Conservation (phyloP, 352 stramenopile species). For the Phytophthora fragariae region DNA sequence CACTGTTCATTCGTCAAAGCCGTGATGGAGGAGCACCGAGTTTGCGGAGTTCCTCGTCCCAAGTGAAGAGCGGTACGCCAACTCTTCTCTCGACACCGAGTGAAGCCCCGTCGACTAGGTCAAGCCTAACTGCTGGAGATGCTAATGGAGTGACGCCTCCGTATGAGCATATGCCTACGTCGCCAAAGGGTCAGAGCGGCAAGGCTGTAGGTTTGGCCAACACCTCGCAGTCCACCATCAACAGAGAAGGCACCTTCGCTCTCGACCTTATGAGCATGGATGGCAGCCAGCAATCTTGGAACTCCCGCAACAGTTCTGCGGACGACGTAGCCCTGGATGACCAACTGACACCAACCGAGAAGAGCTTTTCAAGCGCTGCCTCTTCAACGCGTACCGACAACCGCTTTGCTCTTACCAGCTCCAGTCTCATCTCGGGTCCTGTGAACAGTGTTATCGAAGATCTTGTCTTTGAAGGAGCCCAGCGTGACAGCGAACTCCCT, state of each 20-base stretch:
- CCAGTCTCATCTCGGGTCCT: conserved; percentile 22
- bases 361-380: conserved; percentile 7
- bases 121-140: conserved; percentile 7
- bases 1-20: conserved; percentile 47
- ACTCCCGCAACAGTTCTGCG: not conserved
- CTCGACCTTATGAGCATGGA: conserved; percentile 29
- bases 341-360: conserved; percentile 14
- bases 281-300: conserved; percentile 8
- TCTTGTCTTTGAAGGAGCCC: conserved; percentile 21
- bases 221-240: conserved; percentile 17
- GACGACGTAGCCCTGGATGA: conserved; percentile 14
- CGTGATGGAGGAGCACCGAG: conserved; percentile 19
- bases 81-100: not conserved
- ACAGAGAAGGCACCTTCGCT: conserved; percentile 25
- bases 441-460: conserved; percentile 25
- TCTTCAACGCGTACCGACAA: conserved; percentile 23
- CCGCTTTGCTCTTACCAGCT: conserved; percentile 23
- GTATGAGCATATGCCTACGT: conserved; percentile 34
- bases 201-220: conserved; percentile 13
- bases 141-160: conserved; percentile 12
- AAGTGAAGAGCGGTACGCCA: conserved; percentile 19
- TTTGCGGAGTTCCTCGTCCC: conserved; percentile 27
- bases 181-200: conserved; percentile 12
- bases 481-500: conserved; percentile 12
- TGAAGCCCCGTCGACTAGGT: not conserved